Conservation (phyloP, 1,284 basidiomycete species). For the Apiotrichum siamense region DNA sequence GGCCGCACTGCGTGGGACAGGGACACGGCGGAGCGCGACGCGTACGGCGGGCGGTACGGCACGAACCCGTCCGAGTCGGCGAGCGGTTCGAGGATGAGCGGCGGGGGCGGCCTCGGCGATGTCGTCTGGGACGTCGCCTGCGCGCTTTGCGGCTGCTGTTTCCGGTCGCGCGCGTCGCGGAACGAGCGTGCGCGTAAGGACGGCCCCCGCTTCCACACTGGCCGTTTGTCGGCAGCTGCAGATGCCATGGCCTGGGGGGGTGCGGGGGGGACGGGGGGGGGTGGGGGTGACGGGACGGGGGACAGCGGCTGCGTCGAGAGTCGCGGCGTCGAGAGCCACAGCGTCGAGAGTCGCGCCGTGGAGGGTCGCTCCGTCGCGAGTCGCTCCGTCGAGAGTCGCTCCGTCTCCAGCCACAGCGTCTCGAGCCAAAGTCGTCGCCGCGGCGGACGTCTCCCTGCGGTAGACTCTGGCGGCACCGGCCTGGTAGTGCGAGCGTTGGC, state of each 20-base stretch:
- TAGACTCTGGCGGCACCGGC: no score
- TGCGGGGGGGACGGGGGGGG: not conserved
- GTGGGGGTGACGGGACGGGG: no score
- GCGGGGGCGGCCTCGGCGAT: no score
- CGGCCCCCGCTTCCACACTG: not conserved
- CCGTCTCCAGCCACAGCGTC: no score
- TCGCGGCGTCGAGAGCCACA: no score
- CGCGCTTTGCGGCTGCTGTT: not conserved
- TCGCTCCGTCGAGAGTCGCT: no score
- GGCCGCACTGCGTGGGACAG: conserved; percentile 10
- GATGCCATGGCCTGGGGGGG: not conserved
- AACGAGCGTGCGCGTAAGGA: not conserved
- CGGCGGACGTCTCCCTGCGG: no score
- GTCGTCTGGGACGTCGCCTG: no score
- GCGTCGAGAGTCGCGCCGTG: no score
- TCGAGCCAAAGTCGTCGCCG: no score
- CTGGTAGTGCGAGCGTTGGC: no score
- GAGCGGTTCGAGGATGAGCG: not conserved
- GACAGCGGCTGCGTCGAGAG: not conserved
- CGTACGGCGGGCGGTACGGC: conserved; percentile 16
- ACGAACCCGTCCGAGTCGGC: conserved; percentile 11
- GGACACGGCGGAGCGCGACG: not conserved
- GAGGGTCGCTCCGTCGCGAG: no score
- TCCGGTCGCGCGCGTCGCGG: not conserved
- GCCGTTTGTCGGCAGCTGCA: not conserved